Conservation (phyloP, 441 rosid genomes). For the Euphorbia celastroides region DNA sequence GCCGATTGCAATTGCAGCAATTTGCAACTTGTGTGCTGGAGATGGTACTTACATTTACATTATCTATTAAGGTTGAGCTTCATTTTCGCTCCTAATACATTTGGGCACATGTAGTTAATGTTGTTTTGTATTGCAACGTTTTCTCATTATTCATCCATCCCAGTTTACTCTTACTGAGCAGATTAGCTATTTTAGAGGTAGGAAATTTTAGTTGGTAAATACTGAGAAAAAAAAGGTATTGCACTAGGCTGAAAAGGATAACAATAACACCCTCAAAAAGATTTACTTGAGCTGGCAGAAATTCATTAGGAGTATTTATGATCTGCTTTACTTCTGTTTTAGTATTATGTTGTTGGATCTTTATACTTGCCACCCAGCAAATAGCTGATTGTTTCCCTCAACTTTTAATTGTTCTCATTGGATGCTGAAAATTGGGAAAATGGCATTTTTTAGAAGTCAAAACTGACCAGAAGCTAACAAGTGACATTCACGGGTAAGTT, state of each 20-base stretch:
- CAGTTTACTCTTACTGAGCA: not conserved
- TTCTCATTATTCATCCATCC: not conserved
- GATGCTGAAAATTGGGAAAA: no score
- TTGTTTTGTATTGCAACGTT: not conserved
- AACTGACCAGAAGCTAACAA: no score
- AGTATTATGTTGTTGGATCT: not conserved
- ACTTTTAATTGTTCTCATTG: no score
- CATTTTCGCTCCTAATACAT: not conserved
- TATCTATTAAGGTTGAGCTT: not conserved
- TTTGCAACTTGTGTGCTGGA: slow-evolving; percentile 88
- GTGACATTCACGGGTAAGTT: no score
- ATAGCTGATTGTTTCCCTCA: no score
- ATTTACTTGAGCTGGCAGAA: not conserved
- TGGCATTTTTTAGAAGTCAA: no score
- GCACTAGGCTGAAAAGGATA: not conserved
- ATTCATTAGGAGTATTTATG: not conserved
- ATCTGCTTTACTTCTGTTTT: not conserved
- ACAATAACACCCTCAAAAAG: not conserved
- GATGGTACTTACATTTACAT: slow-evolving; percentile 49
- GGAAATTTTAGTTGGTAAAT: not conserved
- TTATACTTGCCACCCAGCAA: no score
- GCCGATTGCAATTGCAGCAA: slow-evolving; percentile 59
- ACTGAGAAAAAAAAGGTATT: not conserved
- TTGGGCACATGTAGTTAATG: not conserved
- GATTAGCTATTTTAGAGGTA: not conserved